These are phyloP conservation scores for Pleurotus eryngii DNA, from an alignment of 768 basidiomycete species.

Conservation along the genomic window DNA sequence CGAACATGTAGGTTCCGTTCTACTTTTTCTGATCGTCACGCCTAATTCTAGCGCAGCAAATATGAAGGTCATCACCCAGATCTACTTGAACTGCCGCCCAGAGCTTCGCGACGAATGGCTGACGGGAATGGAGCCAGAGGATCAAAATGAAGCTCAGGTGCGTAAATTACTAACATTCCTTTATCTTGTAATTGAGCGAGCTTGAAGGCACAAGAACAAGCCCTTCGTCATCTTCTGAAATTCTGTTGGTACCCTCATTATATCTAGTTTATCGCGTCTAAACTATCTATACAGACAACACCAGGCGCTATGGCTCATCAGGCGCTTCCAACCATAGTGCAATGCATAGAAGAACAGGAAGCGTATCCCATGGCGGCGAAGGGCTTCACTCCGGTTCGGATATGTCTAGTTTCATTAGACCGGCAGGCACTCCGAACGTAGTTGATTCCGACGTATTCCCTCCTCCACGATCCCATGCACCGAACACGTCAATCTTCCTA, in stretches of 20 bases:
- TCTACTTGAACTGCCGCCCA: conserved; percentile 95
- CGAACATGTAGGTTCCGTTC: conserved; percentile 69
- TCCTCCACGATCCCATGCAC: conserved; percentile 82
- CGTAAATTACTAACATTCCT: conserved; percentile 12
- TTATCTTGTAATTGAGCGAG: conserved; percentile 8
- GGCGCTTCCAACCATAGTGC: conserved; percentile 47
- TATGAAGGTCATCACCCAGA: conserved; percentile 99
- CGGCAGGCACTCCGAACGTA: conserved; percentile 70
- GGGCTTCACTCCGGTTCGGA: conserved; percentile 74
- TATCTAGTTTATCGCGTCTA: conserved; percentile 2
- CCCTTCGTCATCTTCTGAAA: conserved; percentile 88
- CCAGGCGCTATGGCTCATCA: conserved; percentile 75
- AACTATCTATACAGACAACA: conserved; percentile 64
- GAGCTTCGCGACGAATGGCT: conserved; percentile 98
- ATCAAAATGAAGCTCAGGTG: conserved; percentile 88
- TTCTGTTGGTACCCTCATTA: conserved; percentile 65
- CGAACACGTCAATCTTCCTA: conserved; percentile 79
- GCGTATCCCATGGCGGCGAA: conserved; percentile 79
- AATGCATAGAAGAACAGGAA: conserved; percentile 74
- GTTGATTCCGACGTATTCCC: conserved; percentile 94
- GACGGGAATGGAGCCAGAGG: conserved; percentile 88
- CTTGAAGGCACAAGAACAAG: conserved; percentile 86
- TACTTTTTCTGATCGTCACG: neutral
- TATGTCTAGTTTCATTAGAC: conserved; percentile 69
- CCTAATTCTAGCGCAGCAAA: conserved; percentile 58